A percentile compares a stretch with the other conserved stretches of the same genome.
Conservation (phyloP, 768 basidiomycete genomes). For the Kwoniella pini region DNA sequence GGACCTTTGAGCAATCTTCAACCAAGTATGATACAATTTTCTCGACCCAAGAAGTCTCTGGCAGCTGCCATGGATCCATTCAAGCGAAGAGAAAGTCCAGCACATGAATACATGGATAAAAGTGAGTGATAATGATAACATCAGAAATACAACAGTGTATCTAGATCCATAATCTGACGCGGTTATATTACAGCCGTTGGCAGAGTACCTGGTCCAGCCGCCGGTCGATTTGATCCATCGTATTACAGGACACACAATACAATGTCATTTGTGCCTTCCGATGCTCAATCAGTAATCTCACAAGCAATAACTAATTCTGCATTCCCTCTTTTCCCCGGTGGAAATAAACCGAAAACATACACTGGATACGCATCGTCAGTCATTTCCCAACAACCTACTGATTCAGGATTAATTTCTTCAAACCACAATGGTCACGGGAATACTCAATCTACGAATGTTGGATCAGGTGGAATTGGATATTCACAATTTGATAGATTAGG, state of each 20-base stretch:
- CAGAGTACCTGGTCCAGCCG: slow-evolving; percentile 70
- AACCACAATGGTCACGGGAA: slow-evolving; percentile 58
- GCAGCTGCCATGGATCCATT: slow-evolving; percentile 89
- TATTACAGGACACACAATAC: slow-evolving; percentile 96
- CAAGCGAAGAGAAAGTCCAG: slow-evolving; percentile 87
- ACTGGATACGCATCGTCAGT: slow-evolving; percentile 86
- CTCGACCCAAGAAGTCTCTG: slow-evolving; percentile 87
- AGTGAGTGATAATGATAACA: too few species aligned
- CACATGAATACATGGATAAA: slow-evolving; percentile 69
- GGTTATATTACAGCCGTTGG: slow-evolving; percentile 3
- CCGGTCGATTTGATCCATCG: slow-evolving; percentile 90
- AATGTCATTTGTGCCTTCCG: slow-evolving; percentile 73
- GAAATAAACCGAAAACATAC: slow-evolving; percentile 70
- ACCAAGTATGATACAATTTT: slow-evolving; percentile 98
- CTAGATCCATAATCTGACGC: background rate
- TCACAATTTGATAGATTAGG: slow-evolving; percentile 84
- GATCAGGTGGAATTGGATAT: slow-evolving; percentile 66
- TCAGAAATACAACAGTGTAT: too few species aligned
- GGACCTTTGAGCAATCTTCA: slow-evolving; percentile 95
- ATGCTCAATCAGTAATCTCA: slow-evolving; percentile 91
- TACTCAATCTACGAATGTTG: slow-evolving; percentile 38
- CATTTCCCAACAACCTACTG: slow-evolving; percentile 80
- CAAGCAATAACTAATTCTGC: slow-evolving; percentile 75
- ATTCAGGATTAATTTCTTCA: slow-evolving; percentile 57
- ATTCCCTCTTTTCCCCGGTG: slow-evolving; percentile 60